phyloP scores from a whole-genome alignment of 2,329 filamentous ascomycete species.

The Fonsecaea nubica region DNA sequence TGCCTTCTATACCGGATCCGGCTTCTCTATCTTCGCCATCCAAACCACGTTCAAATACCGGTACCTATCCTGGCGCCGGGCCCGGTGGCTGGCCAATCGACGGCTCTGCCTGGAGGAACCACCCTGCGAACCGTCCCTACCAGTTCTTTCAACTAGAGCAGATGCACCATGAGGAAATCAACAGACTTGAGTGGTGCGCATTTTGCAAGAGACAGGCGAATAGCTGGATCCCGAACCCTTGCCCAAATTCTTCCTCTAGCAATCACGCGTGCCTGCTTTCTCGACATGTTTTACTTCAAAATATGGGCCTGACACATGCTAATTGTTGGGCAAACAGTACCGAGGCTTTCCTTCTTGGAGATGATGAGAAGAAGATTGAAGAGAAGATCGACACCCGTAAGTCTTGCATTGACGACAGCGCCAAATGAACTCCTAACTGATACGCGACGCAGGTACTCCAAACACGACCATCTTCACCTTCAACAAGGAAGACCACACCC shows the following conservation, averaged over 20 bases:
- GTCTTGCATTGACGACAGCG: constrained; percentile 44
- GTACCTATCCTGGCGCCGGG: constrained; percentile 15
- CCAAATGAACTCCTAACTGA: constrained; percentile 11
- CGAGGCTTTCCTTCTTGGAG: constrained; percentile 86
- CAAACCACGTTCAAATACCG: background rate
- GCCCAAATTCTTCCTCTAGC: background rate
- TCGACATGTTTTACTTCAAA: constrained; percentile 4
- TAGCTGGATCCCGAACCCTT: background rate
- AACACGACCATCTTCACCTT: constrained; percentile 95
- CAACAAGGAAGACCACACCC: constrained; percentile 95
- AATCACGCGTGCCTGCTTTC: background rate
- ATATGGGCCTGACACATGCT: constrained; percentile 10
- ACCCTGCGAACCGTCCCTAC: constrained; percentile 18
- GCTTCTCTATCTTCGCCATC: background rate
- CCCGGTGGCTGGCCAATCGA: constrained; percentile 13
- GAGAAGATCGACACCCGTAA: constrained; percentile 87
- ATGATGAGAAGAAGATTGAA: constrained; percentile 92
- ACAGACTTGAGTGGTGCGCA: constrained; percentile 31
- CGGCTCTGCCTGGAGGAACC: constrained; percentile 21
- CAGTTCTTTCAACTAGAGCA: background rate
- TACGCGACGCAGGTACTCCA: constrained; percentile 71
- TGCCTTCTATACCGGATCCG: background rate
- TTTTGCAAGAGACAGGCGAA: background rate
- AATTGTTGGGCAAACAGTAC: constrained; percentile 64
- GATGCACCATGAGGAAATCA: constrained; percentile 21